Base-by-base conservation (phyloP, 495 filamentous ascomycete species). In the Filosporella fistucella region DNA sequence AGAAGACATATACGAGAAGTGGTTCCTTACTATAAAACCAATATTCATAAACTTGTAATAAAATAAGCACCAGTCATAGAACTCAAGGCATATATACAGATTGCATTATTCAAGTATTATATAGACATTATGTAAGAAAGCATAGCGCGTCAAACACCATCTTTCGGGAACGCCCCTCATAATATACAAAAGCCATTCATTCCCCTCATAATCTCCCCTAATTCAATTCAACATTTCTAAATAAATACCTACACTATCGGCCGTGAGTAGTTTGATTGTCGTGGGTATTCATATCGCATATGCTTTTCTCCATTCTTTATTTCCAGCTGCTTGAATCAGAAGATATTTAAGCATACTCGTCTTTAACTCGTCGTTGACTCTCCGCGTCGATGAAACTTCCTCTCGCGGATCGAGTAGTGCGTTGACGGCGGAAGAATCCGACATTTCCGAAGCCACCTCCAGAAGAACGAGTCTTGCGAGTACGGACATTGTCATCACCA, bases 321-420 rank as follows among this genome's bases (percentile, higher is more conserved):
- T 17, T 16, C 14, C 33, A 10, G 9, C 26, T 39, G 16, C 18
- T 39, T 39, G 18, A 28, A 13, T n/a, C 23, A 21, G n/a, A n/a
- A n/a, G n/a, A n/a, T n/a, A 38, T 38, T 69, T 64, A 81, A 38
- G 72, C 65, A 50, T 84, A 86, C 37, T 84, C 78, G 13, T 84
- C 80, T 71, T 84, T 85, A 21, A 84, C 78, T 4, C 77, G 62
- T 33, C 74, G 64, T 49, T 68, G 63, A 25, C 75, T 76, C 45
- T 73, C 74, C 28, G 60, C 62, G 20, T 84, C 79, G 44, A 66
- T 65, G 24, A 69, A 68, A 17, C 59, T 63, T 48, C 65, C 70
- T 18, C 61, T 59, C 17, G 60, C 63, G 47, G 63, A 67, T 42
- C 60, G 58, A 40, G 58, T 57, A 33, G 66, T 58, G 13, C 64